A percentile compares a stretch with the other conserved stretches of the same genome.
Conservation (phyloP, 2,329 filamentous ascomycete genomes). For the Colletotrichum lentis region DNA sequence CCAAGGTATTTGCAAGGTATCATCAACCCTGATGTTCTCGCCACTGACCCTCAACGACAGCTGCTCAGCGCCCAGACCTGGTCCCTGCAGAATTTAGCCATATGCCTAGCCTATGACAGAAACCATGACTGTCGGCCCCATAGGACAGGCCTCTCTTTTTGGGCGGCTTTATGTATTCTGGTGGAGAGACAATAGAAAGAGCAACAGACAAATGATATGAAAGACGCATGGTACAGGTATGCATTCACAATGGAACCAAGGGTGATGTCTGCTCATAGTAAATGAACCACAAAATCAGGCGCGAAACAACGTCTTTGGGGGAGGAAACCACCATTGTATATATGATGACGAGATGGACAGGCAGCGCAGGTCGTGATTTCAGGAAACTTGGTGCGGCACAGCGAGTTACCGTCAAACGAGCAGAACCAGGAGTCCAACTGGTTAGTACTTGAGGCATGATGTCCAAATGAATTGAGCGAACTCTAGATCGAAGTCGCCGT, state of each 20-base stretch:
- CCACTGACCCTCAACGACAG: constrained; percentile 1
- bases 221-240: not conserved
- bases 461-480: not conserved
- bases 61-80: constrained; percentile 3
- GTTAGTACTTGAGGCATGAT: not conserved
- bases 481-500: not conserved
- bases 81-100: constrained; percentile 9
- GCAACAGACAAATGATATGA: not conserved
- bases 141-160: not conserved
- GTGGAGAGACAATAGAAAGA: not conserved
- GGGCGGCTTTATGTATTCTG: not conserved
- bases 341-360: not conserved
- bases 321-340: not conserved
- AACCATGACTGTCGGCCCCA: not conserved
- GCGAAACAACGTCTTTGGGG: not conserved
- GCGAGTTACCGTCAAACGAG: not conserved
- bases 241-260: not conserved
- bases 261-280: not conserved
- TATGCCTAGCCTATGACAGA: not conserved
- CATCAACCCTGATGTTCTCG: not conserved
- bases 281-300: not conserved
- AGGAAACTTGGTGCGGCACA: not conserved
- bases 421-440: not conserved
- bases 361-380: not conserved
- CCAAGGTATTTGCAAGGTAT: constrained; percentile 1